These are phyloP conservation scores for Claviceps maximensis DNA, from an alignment of 2,329 filamentous ascomycete species.

Conservation along the genomic window DNA sequence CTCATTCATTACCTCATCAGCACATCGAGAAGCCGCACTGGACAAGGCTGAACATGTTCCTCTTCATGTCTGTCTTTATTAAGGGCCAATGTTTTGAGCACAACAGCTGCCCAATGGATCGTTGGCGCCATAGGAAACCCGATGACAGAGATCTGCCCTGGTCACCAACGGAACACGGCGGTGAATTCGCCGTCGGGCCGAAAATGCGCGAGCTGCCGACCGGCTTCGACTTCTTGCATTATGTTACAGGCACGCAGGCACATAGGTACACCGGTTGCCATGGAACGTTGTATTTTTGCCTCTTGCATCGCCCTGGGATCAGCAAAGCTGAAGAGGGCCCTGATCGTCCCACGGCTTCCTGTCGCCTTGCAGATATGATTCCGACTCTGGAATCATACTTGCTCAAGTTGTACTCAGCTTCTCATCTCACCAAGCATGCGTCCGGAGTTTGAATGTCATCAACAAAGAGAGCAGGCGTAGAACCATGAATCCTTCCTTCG, in stretches of 20 bases:
- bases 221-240: not conserved
- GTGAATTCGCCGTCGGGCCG: not conserved
- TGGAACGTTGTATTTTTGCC: conserved; percentile 12
- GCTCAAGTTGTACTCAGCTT: too few relatives aligned
- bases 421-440: too few relatives aligned
- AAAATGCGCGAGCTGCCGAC: not conserved
- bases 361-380: too few relatives aligned
- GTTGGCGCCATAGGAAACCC: not conserved
- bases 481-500: not conserved
- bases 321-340: not conserved
- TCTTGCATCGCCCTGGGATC: conserved; percentile 2
- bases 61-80: not conserved
- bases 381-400: too few relatives aligned
- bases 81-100: not conserved
- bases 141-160: not conserved
- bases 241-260: not conserved
- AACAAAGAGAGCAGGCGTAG: too few relatives aligned
- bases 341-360: not conserved
- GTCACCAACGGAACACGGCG: not conserved
- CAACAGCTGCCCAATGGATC: not conserved
- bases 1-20: not conserved
- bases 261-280: conserved; percentile 1
- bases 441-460: too few relatives aligned
- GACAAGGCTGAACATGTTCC: not conserved
- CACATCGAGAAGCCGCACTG: not conserved